Conservation (phyloP, 805 yeast genomes). For the Vanderwaltozyma verrucispora region DNA sequence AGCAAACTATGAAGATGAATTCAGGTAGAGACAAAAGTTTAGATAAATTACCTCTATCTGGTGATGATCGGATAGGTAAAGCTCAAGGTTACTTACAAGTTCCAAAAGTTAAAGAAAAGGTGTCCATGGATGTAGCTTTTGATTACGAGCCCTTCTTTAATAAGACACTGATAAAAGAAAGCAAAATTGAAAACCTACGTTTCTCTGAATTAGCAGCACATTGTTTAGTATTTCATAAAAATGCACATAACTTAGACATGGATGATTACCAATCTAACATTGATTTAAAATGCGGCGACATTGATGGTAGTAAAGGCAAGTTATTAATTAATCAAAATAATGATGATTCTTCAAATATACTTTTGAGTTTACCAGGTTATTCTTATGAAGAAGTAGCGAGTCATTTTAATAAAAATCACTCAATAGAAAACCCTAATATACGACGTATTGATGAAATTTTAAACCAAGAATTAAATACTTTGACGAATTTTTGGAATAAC, state of each 20-base stretch:
- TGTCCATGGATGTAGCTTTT: conserved; percentile 2
- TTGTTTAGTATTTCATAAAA: conserved; percentile 21
- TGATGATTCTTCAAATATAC: not conserved
- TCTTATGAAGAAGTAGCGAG: conserved; percentile 7
- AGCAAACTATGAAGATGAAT: too few relatives aligned
- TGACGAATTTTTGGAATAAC: conserved; percentile 14
- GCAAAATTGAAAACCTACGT: conserved; percentile 12
- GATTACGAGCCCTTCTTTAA: conserved; percentile 17
- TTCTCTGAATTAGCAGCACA: conserved; percentile 24
- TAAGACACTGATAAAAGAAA: conserved; percentile 15
- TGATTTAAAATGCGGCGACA: conserved; percentile 16
- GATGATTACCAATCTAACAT: conserved; percentile 21
- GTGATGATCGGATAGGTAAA: too few relatives aligned
- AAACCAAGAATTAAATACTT: conserved; percentile 11
- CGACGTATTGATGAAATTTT: conserved; percentile 14
- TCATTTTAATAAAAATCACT: not conserved
- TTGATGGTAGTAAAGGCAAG: not conserved
- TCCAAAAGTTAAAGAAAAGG: too few relatives aligned
- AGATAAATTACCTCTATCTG: too few relatives aligned
- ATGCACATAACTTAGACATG: conserved; percentile 6
- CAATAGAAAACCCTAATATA: conserved; percentile 10
- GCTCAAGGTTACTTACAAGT: too few relatives aligned
- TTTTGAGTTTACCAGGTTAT: conserved; percentile 10
- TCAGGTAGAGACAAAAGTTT: too few relatives aligned
- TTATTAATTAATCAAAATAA: not conserved